Evolutionary conservation across 805 yeast species (phyloP).

Genomic region (Debaryomyces tyrocola): DNA sequence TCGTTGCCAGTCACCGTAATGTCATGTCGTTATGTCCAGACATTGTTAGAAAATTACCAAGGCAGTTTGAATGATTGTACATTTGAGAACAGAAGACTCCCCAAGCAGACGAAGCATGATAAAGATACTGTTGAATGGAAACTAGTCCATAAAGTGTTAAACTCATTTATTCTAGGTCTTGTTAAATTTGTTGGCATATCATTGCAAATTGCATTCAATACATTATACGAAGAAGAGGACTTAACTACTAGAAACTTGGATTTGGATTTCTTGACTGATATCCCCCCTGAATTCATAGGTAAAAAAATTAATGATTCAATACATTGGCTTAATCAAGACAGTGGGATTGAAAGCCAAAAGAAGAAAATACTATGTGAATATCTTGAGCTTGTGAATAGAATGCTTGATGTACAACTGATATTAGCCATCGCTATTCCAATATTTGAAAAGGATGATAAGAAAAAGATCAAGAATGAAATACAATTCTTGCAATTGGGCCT

Average conservation of each 20-base stretch:
- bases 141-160: slow-evolving; percentile 51
- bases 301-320: slow-evolving; percentile 34
- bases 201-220: slow-evolving; percentile 52
- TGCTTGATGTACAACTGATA: slow-evolving; percentile 17
- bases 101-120: slow-evolving; percentile 6
- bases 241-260: slow-evolving; percentile 64
- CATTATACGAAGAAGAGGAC: slow-evolving; percentile 75
- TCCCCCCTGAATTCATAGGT: slow-evolving; percentile 20
- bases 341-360: slow-evolving; percentile 5
- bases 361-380: slow-evolving; percentile 7
- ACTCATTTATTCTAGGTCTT: slow-evolving; percentile 52
- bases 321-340: slow-evolving; percentile 25
- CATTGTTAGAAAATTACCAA: slow-evolving; percentile 43
- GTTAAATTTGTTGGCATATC: slow-evolving; percentile 53
- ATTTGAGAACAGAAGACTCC: slow-evolving; percentile 13
- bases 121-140: slow-evolving; percentile 16
- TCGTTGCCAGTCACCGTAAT: slow-evolving; percentile 75
- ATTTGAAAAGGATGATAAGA: slow-evolving; percentile 5
- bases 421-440: slow-evolving; percentile 16
- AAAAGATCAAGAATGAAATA: slow-evolving; percentile 1
- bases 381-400: slow-evolving; percentile 3
- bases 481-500: slow-evolving; percentile 19
- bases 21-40: slow-evolving; percentile 72
- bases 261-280: slow-evolving; percentile 29
- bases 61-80: slow-evolving; percentile 9